These are phyloP conservation scores for Penicillium argentinense DNA, from an alignment of 495 filamentous ascomycete species.

Conservation along the genomic window DNA sequence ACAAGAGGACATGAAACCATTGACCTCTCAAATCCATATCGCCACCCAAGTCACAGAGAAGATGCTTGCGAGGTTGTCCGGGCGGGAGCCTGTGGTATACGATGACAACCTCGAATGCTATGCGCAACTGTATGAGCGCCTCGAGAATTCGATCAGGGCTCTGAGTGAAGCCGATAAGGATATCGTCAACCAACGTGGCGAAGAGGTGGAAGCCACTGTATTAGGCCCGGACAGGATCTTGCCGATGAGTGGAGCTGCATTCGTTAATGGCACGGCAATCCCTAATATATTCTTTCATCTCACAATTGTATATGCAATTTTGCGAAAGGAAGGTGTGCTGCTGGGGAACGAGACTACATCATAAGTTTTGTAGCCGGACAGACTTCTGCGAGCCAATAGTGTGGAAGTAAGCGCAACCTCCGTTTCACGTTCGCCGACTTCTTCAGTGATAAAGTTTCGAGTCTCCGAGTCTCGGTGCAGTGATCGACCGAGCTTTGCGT, in stretches of 20 bases:
- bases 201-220: slow-evolving; percentile 3
- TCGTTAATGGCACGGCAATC: slow-evolving; percentile 35
- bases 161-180: slow-evolving; percentile 37
- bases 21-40: slow-evolving; percentile 45
- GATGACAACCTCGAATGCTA: slow-evolving; percentile 38
- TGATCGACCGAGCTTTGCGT: too few species aligned
- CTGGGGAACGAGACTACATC: too few species aligned
- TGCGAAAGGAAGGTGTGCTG: slow-evolving; percentile 54
- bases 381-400: too few species aligned
- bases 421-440: too few species aligned
- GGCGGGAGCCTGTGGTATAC: slow-evolving; percentile 21
- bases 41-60: slow-evolving; percentile 26
- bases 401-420: too few species aligned
- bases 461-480: too few species aligned
- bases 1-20: slow-evolving; percentile 45
- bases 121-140: slow-evolving; percentile 34
- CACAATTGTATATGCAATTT: slow-evolving; percentile 53
- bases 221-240: not conserved
- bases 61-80: slow-evolving; percentile 28
- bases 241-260: slow-evolving; percentile 15
- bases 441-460: too few species aligned
- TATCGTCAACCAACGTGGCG: slow-evolving; percentile 20
- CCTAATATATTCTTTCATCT: slow-evolving; percentile 62
- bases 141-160: slow-evolving; percentile 35
- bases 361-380: too few species aligned